A percentile compares a stretch with the other conserved stretches of the same genome.
Evolutionary conservation across 2,329 filamentous ascomycete genomes (phyloP).

Genomic region (Bipolaris sorokiniana): DNA sequence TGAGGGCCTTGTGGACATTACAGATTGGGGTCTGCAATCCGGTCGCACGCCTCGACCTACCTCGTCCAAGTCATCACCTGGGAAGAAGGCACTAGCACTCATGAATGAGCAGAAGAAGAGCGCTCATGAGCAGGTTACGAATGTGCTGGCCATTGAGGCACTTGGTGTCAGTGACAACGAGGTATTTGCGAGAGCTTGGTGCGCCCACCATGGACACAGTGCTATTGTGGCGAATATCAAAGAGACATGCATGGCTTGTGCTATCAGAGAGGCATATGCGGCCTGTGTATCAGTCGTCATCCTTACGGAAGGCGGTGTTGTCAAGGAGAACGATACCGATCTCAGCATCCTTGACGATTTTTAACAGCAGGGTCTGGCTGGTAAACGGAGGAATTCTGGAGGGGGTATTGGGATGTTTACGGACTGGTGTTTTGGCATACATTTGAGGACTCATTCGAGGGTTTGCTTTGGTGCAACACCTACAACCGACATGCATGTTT

Average conservation of each 20-base stretch:
- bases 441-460: conserved; percentile 10
- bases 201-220: conserved; percentile 74
- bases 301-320: conserved; percentile 56
- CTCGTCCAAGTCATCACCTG: conserved; percentile 42
- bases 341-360: conserved; percentile 12
- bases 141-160: conserved; percentile 73
- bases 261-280: conserved; percentile 76
- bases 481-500: conserved; percentile 4
- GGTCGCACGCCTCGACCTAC: conserved; percentile 38
- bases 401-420: not conserved
- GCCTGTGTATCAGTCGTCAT: conserved; percentile 76
- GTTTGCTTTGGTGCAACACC: conserved; percentile 9
- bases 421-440: conserved; percentile 9
- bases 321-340: conserved; percentile 54
- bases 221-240: conserved; percentile 72
- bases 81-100: conserved; percentile 40
- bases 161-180: conserved; percentile 77
- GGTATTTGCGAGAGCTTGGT: conserved; percentile 78
- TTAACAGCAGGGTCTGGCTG: not conserved
- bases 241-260: conserved; percentile 75
- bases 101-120: conserved; percentile 27
- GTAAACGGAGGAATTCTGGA: not conserved
- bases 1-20: conserved; percentile 65
- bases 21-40: conserved; percentile 64
- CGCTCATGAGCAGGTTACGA: conserved; percentile 57